A percentile compares a stretch with the other conserved stretches of the same genome.
These are phyloP conservation scores for Tillandsia leiboldiana DNA, from an alignment of 176 grass and related monocot genomes.

Conservation along the genomic window DNA sequence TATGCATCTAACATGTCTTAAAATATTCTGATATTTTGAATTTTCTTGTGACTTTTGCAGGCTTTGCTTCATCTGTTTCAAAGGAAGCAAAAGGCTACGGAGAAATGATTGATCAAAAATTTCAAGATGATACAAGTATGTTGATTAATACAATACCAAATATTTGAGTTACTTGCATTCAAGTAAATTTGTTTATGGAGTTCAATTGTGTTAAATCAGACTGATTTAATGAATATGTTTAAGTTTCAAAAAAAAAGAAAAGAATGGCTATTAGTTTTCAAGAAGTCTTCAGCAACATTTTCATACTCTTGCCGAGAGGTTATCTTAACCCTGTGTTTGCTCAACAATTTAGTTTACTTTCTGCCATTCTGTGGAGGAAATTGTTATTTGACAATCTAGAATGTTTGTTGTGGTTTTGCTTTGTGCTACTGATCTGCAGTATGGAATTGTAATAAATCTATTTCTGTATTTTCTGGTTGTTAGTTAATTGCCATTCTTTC, in stretches of 20 bases:
- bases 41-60: constrained; percentile 20
- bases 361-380: too few relatives aligned
- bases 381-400: too few relatives aligned
- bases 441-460: not conserved
- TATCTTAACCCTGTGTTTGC: too few relatives aligned
- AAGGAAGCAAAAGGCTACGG: constrained; percentile 28
- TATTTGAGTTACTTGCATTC: not conserved
- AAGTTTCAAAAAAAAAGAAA: too few relatives aligned
- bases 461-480: not conserved
- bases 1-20: not conserved
- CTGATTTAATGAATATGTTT: not conserved
- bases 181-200: not conserved
- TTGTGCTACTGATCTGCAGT: not conserved
- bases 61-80: constrained; percentile 23
- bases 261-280: too few relatives aligned
- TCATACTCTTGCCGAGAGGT: too few relatives aligned
- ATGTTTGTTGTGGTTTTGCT: not conserved
- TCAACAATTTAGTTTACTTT: too few relatives aligned
- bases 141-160: constrained; percentile 1
- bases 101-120: constrained; percentile 18
- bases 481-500: not conserved
- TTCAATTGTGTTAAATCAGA: constrained; percentile 5
- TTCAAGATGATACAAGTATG: constrained; percentile 36
- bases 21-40: constrained; percentile 6
- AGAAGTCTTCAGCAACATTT: too few relatives aligned